Evolutionary conservation across 768 basidiomycete genomes (phyloP).

Genomic region (Lepiota brunneoincarnata): DNA sequence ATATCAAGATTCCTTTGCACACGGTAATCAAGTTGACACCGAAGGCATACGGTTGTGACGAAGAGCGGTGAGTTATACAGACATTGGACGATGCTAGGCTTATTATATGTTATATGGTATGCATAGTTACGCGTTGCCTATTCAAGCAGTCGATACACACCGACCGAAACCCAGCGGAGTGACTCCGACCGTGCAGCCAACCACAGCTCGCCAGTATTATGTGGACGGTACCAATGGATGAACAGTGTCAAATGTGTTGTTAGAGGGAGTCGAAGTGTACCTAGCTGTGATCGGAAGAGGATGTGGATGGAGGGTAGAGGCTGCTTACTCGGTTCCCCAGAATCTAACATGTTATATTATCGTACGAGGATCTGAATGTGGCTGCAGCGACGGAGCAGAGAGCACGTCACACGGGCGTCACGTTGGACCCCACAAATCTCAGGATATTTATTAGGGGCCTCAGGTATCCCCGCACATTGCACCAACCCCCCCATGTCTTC

Average conservation of each 20-base stretch:
- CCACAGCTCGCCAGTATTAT: constrained; percentile 45
- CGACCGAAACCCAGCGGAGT: constrained; percentile 57
- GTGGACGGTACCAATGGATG: constrained; percentile 16
- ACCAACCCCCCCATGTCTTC: constrained; percentile 25
- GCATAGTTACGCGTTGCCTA: constrained; percentile 82
- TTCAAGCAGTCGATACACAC: constrained; percentile 93
- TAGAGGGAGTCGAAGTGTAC: neutral
- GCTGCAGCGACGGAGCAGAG: too few species aligned
- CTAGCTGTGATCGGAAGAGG: neutral
- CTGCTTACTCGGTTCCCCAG: too few species aligned
- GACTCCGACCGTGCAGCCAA: constrained; percentile 28
- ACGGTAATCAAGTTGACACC: constrained; percentile 98
- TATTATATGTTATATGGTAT: constrained; percentile 5
- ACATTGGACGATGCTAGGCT: neutral
- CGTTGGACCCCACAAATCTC: too few species aligned
- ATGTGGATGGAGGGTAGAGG: too few species aligned
- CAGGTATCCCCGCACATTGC: too few species aligned
- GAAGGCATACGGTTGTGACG: constrained; percentile 98
- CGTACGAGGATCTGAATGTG: constrained; percentile 1
- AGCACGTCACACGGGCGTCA: neutral
- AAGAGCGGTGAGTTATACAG: constrained; percentile 66
- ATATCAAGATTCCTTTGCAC: constrained; percentile 96
- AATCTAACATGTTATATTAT: too few species aligned
- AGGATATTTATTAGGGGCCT: too few species aligned
- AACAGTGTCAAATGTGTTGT: neutral